A percentile compares a stretch with the other conserved stretches of the same genome.
Evolutionary conservation across 495 filamentous ascomycete species (phyloP).

Genomic region (Staphylotrichum longicolle): DNA sequence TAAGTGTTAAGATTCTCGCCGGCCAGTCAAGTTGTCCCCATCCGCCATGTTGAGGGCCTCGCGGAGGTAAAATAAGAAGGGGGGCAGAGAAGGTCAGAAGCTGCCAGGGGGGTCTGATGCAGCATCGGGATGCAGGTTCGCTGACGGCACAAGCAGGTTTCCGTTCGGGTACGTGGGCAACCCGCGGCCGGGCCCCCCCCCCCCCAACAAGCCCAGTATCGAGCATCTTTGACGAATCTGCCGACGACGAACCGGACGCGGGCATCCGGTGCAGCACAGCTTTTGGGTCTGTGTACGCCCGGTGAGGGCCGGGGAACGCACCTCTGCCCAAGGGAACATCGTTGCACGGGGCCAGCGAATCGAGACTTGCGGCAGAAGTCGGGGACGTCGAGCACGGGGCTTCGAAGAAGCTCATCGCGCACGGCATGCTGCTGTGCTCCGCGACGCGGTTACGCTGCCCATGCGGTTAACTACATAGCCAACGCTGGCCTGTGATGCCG

Average conservation of each 20-base stretch:
- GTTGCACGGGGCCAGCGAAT: constrained; percentile 2
- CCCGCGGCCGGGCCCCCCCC: no score
- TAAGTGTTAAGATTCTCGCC: no score
- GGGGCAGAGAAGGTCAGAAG: constrained; percentile 5
- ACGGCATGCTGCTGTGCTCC: not conserved
- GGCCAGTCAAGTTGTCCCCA: no score
- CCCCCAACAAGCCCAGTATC: not conserved
- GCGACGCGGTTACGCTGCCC: not conserved
- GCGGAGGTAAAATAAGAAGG: not conserved
- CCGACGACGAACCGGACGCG: constrained; percentile 13
- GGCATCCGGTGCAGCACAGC: constrained; percentile 12
- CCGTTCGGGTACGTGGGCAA: constrained; percentile 3
- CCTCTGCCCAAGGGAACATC: not conserved
- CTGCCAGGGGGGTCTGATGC: constrained; percentile 1
- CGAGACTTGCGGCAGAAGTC: constrained; percentile 10
- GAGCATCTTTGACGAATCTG: constrained; percentile 5
- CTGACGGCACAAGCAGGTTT: constrained; percentile 14
- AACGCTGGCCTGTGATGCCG: not conserved
- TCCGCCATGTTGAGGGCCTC: not conserved
- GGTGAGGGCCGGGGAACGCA: constrained; percentile 12
- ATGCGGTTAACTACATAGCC: no score
- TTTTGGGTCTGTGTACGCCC: not conserved
- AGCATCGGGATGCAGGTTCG: constrained; percentile 11
- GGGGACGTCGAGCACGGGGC: not conserved
- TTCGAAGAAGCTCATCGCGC: not conserved